Base-by-base conservation (phyloP, 495 filamentous ascomycete species). In the Aspergillus heteromorphus region DNA sequence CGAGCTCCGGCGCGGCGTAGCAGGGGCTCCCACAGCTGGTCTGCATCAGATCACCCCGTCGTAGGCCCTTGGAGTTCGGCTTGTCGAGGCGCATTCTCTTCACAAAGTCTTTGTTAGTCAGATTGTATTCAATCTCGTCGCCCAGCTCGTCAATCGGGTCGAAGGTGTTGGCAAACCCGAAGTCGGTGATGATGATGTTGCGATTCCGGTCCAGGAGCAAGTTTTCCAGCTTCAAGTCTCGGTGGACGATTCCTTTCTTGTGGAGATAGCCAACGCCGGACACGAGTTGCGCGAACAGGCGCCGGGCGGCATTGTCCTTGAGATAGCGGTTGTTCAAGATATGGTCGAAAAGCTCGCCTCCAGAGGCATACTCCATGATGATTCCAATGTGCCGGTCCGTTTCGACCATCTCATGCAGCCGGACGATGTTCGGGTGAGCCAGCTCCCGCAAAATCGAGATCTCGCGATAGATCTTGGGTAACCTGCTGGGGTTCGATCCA, bases 121-220 rank as follows among this genome's bases (percentile, higher is more conserved):
- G 71, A 55, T 88, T 91, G 65, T 91, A 80, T 71, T 97, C 95
- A 55, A 96, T 85, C 54, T 95, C 92, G 49, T 96, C 90, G 4
- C 82, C 83, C 21, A 99, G 77, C 65, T 95, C 91, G 66, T 98
- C 95, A 25, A 73, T 65, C 1, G 93, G 84, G 66, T 96, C 85
- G 66, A 99, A 99, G 4, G 91, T 97, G 68, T 99, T 99, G 45
- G 93, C 93, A 70, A 99, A 99, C 4, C 93, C 93, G 68, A 99
- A 99, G 72, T 99, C 93, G 0, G 93, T 97, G 68, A 99, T 97
- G 73, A 99, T 97, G 66, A 99, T 97, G 71, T 99, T 99, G 41
- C 89, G 84, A 62, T 99, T 96, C 17, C 93, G 83, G 72, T 99
- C 93, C 45, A 99, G 83, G 17, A 99, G 77, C 63, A 99, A 69